Evolutionary conservation across 2,329 filamentous ascomycete species (phyloP).

Genomic region (Thelonectria rubi): DNA sequence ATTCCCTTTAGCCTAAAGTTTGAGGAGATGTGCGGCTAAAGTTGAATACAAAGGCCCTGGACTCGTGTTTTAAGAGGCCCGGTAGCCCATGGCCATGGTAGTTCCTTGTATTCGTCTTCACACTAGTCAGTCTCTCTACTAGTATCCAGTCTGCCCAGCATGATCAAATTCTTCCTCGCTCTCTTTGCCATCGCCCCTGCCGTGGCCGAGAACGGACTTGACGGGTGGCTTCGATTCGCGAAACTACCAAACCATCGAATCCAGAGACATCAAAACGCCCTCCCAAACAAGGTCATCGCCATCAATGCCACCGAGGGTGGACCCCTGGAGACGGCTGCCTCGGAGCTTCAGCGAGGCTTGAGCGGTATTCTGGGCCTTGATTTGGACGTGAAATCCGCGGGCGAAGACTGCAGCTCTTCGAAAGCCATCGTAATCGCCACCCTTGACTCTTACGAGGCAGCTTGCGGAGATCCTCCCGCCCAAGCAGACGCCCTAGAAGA

Average conservation of each 20-base stretch:
- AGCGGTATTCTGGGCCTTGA: constrained; percentile 63
- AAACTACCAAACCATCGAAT: constrained; percentile 48
- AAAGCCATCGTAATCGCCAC: constrained; percentile 28
- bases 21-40: neutral
- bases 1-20: neutral
- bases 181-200: constrained; percentile 47
- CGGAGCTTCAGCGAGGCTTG: constrained; percentile 67
- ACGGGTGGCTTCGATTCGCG: constrained; percentile 73
- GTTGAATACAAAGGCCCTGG: too few relatives aligned
- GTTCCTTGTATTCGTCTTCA: too few relatives aligned
- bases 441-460: constrained; percentile 18
- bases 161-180: constrained; percentile 27
- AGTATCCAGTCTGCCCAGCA: constrained; percentile 1
- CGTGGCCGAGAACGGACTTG: constrained; percentile 67
- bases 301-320: constrained; percentile 63
- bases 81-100: too few relatives aligned
- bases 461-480: constrained; percentile 14
- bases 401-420: constrained; percentile 2
- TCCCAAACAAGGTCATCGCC: constrained; percentile 60
- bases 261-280: constrained; percentile 45
- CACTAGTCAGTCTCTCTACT: neutral
- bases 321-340: constrained; percentile 67
- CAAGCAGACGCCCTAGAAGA: constrained; percentile 51
- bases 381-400: constrained; percentile 46
- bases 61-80: too few relatives aligned